Base-by-base conservation (phyloP, 2,329 filamentous ascomycete species). In the Colletotrichum liriopes region DNA sequence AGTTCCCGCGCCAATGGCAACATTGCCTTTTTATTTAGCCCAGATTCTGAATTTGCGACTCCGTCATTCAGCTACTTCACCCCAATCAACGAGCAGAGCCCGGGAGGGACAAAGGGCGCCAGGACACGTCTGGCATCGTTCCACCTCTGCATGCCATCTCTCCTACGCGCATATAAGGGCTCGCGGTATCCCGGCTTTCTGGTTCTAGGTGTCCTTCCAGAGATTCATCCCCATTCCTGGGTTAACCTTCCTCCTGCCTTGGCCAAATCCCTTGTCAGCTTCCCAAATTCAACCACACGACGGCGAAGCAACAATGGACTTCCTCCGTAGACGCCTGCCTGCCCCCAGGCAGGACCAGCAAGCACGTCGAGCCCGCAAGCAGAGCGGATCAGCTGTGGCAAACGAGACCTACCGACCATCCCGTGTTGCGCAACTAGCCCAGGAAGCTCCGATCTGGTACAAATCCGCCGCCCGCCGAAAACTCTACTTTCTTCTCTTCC, bases 401-500 rank as follows among this genome's bases (percentile, higher is more conserved):
- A 64, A 67, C 45, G 67, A 64, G 16, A 62, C 70, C 5, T 75
- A 76, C 51, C 71, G 78, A 54, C 77, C 77, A 0, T 80, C 79
- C 0, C 76, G 76, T 1, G 77, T 82, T n/a, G 75, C 76, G 5
- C 71, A 80, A 41, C 75, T 81, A 9, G 74, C 79, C 0, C 65
- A 65, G 2, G 66, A 79, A 52, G 73, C 80, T 32, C 74, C 74
- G 0, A 69, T 71, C 16, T 82, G 80, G 80, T 82, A 81, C 69
- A 72, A 73, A 16, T 81, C 79, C 4, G 75, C 76, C 3, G 76
- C 79, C 16, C 75, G 79, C 8, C 74, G 78, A 39, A 74, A 71
- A 2, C 77, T 82, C 0, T 82, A 82, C 64, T 74, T 80, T 35
- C 75, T 78, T 2, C 77, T 82, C 5, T 79, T 81, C 51, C 79